Base-by-base conservation (phyloP, 2,329 filamentous ascomycete species). In the Scedosporium boydii region DNA sequence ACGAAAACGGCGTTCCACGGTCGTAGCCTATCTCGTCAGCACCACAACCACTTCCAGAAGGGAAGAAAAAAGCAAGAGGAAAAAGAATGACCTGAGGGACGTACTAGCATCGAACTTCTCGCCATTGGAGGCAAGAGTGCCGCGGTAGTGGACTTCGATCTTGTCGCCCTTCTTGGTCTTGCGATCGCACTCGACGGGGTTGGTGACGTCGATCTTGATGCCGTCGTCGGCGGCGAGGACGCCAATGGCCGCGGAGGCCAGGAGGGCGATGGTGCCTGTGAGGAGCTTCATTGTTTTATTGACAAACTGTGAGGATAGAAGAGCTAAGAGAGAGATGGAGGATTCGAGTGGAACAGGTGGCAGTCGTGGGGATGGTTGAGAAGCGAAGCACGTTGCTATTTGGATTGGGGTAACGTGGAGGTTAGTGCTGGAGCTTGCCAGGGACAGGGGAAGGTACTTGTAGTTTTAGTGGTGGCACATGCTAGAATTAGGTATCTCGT, bases 91-190 rank as follows among this genome's bases (percentile, higher is more conserved):
- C 23, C 51, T 53, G 21, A 12, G 44, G 29, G 58, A 77, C 79
- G 62, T 72, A 83, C 84, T 87, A 66, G 90, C 85, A 77, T 97
- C 93, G 72, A 98, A 98, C 73, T 95, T 80, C 65, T 83, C 80
- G 69, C 92, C 93, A 66, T 86, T 84, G 60, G 79, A 78, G 65
- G 86, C 82, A 38, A 97, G 84, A 1, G 89, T 95, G 69, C 93
- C 93, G 62, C 84, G 84, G 81, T 98, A 97, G 80, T 97, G 92
- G 70, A 97, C 91, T 62, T 87, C 80, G 71, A 97, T 86, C 66
- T 80, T 86, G 78, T 97, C 93, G 67, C 91, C 91, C 65, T 82
- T 84, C 70, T 83, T 70, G 16, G 85, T 89, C 79, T 90, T 93
- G 75, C 91, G 87, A 59, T 86, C 85, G 80, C 93, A 97, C 68